phyloP scores from a whole-genome alignment of 2,329 filamentous ascomycete species.

The Sordariomycetes sp. region DNA sequence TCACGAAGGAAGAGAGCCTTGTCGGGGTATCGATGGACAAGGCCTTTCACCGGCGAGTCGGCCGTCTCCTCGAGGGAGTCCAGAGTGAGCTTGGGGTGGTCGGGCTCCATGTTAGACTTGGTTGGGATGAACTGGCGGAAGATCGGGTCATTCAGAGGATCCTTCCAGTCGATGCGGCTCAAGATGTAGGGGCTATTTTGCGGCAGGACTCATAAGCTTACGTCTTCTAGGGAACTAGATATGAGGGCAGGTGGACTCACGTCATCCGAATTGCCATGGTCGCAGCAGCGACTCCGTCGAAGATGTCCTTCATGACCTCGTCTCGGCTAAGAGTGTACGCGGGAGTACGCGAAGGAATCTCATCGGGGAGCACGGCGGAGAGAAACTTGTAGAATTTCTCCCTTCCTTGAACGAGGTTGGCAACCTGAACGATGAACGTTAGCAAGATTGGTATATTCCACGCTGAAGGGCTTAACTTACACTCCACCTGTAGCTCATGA shows the following conservation, averaged over 20 bases:
- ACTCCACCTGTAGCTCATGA: conserved; percentile 40
- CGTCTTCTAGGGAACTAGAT: not conserved
- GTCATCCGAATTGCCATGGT: conserved; percentile 49
- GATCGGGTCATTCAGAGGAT: conserved; percentile 45
- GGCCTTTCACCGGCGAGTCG: conserved; percentile 40
- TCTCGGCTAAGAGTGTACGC: conserved; percentile 26
- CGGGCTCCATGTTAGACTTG: conserved; percentile 33
- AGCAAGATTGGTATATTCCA: not conserved
- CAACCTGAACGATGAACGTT: conserved; percentile 17
- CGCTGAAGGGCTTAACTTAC: conserved; percentile 21
- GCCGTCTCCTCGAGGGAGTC: conserved; percentile 45
- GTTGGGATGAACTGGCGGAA: conserved; percentile 47
- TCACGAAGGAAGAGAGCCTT: conserved; percentile 48
- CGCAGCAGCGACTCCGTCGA: conserved; percentile 34
- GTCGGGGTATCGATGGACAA: conserved; percentile 52
- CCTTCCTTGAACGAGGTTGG: conserved; percentile 34
- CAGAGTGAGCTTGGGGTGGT: conserved; percentile 38
- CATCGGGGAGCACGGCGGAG: conserved; percentile 30
- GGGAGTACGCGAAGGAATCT: conserved; percentile 23
- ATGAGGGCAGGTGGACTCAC: conserved; percentile 13
- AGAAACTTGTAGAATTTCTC: conserved; percentile 34
- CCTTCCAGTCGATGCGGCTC: conserved; percentile 43
- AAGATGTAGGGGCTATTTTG: conserved; percentile 39
- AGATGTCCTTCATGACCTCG: conserved; percentile 39
- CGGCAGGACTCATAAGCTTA: not conserved